Base-by-base conservation (phyloP, 768 basidiomycete species). In the Leccinum olivaceopallidum region DNA sequence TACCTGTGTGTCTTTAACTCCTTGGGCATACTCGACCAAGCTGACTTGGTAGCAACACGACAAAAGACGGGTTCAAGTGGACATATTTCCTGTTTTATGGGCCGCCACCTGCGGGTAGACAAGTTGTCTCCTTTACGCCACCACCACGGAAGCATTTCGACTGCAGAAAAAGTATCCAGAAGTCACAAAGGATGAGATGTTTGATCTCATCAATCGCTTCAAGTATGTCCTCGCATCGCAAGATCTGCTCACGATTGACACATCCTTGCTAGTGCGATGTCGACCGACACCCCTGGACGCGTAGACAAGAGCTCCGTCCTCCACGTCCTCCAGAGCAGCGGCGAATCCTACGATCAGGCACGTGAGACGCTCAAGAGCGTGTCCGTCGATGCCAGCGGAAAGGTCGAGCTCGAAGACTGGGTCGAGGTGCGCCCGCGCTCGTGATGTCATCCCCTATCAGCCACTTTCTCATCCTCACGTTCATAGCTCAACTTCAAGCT, bases 321-420 rank as follows among this genome's bases (percentile, higher is more conserved):
- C 50, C 88, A 90, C 4, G 83, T 88, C 4, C 72, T 98, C 18
- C 89, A 95, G 69, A 74, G 84, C 16, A 84, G 83, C 44, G 95
- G 95, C 56, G 86, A 95, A 71, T 92, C 92, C 2, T 98, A 98
- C 69, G 95, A 98, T 78, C 79, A 87, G 65, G 94, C 88, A 5
- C 79, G 91, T 67, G 91, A 93, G 75, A 92, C 95, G 0, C 80
- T 99, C 74, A 99, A 99, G 78, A 84, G 88, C 66, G 95, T 98
- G 71, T 90, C 88, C 60, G 87, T 98, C 54, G 96, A 98, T 73
- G 89, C 96, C 6, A 93, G 90, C 73, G 96, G 97, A 50, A 93
- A 94, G 74, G 88, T 99, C 60, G 97, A 98, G 75, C 78, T 98
- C 60, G 97, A 98, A 66, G 97, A 98, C 71, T 99, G 94, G 89